Conservation (phyloP, 164 flowering plant genomes). For the Aristolochia contorta region DNA sequence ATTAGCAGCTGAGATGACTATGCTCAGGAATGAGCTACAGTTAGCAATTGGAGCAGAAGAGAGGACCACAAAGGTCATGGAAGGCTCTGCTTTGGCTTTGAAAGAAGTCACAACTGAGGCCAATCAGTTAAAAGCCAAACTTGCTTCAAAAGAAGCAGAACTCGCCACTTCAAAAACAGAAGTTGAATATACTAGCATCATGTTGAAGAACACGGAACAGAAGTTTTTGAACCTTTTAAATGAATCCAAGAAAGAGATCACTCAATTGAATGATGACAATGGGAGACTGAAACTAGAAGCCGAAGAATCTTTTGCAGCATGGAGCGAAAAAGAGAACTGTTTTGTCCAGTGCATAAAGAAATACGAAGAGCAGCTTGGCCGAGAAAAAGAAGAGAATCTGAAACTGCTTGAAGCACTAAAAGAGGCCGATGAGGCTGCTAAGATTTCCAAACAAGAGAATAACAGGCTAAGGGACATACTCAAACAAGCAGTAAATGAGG, state of each 20-base stretch:
- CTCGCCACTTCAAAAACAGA: slow-evolving; percentile 31
- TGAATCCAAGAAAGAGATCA: slow-evolving; percentile 47
- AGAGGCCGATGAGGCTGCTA: slow-evolving; percentile 28
- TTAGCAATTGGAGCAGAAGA: slow-evolving; percentile 63
- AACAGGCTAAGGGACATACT: slow-evolving; percentile 60
- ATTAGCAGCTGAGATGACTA: slow-evolving; percentile 23
- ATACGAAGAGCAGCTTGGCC: slow-evolving; percentile 53
- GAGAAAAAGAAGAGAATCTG: slow-evolving; percentile 28
- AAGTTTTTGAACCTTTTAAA: slow-evolving; percentile 26
- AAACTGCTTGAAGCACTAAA: slow-evolving; percentile 26
- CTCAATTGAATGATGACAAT: slow-evolving; percentile 25
- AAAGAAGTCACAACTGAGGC: slow-evolving; percentile 62
- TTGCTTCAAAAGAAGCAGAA: slow-evolving; percentile 21
- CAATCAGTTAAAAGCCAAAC: slow-evolving; percentile 41
- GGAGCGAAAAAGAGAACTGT: slow-evolving; percentile 63
- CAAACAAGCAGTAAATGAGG: slow-evolving; percentile 79
- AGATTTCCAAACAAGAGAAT: slow-evolving; percentile 44
- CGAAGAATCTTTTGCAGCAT: slow-evolving; percentile 59
- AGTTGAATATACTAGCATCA: slow-evolving; percentile 23
- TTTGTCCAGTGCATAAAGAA: slow-evolving; percentile 58
- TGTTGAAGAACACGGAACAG: slow-evolving; percentile 25
- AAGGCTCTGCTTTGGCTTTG: slow-evolving; percentile 63
- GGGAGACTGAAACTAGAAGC: slow-evolving; percentile 66
- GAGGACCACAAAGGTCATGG: slow-evolving; percentile 67
- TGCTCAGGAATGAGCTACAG: slow-evolving; percentile 43